Conservation (phyloP, 441 rosid genomes). For the Cnidoscolus chayamansa region DNA sequence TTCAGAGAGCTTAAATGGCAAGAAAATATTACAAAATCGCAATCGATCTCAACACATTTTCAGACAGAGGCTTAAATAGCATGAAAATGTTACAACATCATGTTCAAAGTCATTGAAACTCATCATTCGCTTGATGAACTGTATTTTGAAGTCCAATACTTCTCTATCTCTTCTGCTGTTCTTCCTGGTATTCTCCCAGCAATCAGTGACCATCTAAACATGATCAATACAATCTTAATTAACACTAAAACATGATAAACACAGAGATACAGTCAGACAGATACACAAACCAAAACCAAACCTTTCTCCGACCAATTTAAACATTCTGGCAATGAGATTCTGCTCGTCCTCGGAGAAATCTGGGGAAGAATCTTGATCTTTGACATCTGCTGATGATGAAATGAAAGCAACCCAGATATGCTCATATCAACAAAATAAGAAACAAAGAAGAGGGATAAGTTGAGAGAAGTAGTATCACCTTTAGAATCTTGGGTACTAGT, state of each 20-base stretch:
- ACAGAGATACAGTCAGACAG: no score
- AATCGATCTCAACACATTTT: no score
- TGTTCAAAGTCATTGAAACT: background rate
- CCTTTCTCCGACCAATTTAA: constrained; percentile 43
- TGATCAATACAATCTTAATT: no score
- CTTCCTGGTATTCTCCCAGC: constrained; percentile 75
- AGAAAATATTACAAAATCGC: no score
- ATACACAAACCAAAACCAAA: background rate
- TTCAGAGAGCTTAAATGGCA: no score
- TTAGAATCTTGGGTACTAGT: background rate
- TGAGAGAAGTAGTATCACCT: background rate
- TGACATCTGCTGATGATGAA: constrained; percentile 12
- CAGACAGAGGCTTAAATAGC: no score
- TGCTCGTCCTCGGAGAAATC: constrained; percentile 48
- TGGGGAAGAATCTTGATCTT: constrained; percentile 11
- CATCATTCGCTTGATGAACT: constrained; percentile 9
- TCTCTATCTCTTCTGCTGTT: constrained; percentile 57
- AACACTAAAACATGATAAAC: no score
- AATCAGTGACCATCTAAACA: constrained; percentile 53
- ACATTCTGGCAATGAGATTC: constrained; percentile 42
- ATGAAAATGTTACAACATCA: no score
- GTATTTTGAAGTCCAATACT: constrained; percentile 44
- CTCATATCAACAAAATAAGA: background rate
- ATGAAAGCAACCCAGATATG: background rate
- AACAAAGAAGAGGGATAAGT: background rate